Evolutionary conservation across 768 basidiomycete species (phyloP), one percentile per base, ranked within the genome.

Genomic region (Boletus subparvulus): DNA sequence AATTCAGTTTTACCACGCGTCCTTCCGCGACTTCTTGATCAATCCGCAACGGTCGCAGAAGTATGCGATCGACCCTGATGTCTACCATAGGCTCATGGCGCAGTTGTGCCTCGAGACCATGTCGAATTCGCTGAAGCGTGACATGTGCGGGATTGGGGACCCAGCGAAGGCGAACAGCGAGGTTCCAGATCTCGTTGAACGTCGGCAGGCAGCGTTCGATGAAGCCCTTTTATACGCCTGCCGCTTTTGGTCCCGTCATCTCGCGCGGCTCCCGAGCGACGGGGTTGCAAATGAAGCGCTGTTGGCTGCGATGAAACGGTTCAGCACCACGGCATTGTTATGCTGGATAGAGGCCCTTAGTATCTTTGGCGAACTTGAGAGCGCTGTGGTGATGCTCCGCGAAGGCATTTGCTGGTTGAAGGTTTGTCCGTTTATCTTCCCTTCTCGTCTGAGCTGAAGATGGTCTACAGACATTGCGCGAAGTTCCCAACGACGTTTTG

Each of bases 11-110:
- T 66, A 61, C 12, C 65, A 66, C 21, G 52, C 64, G 0, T 66
- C 65, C 4, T 66, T 66, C 30, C 64, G 64, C 8, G 65, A 66
- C 16, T 66, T 66, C 32, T 21, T 66, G 44, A 41, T 52, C 50
- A 49, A 39, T 16, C 59, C 58, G 6, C 58, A 63, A 33, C 65
- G 65, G 13, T 65, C 65, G 3, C 46, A 44, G 17, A 56, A 58
- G 14, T 65, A 53, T 28, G 44, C 58, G 6, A 54, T 66, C 28
- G 40, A 56, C 30, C 64, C 61, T 7, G 52, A 36, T 17, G 53
- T 39, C 0, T 65, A 63, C 24, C 64, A 66, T 41, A 41, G 55
- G 17, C 47, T 62, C 26, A 63, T 65, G 55, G 64, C 64, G 0
- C 61, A 66, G 13, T 16, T 56, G 1, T 65, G 65, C 47, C 41